Evolutionary conservation across 2,329 filamentous ascomycete genomes (phyloP), one percentile per base, ranked within the genome.

Genomic region (Hawksworthiomyces lignivorus): DNA sequence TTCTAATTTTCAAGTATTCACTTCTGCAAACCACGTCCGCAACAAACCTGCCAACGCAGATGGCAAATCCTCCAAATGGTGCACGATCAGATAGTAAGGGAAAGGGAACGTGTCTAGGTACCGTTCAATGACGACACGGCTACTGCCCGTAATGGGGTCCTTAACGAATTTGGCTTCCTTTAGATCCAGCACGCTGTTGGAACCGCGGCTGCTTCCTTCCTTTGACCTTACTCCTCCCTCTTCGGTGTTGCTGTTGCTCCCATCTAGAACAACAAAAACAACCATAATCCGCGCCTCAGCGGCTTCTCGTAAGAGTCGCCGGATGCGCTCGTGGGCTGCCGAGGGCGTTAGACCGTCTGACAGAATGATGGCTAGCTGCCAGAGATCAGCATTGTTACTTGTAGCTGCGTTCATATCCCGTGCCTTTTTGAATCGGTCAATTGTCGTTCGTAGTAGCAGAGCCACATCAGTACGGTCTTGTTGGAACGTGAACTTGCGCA

Each of bases 41-140:
- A 99, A 65, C 52, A 95, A 75, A 21, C 85, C 85, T 12, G 88
- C 86, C 62, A 99, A 63, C 32, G 96, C 89, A 26, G 79, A 81
- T 5, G 94, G 92, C 56, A 99, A 70, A 63, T 98, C 92, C 55
- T 84, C 81, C 36, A 98, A 80, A 65, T 97, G 80, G 51, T 90
- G 81, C 45, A 98, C 92, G 52, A 98, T 87, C 43, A 98, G 67
- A 60, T 97, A 99, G 67, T 96, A 98, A 60, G 84, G 81, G 67
- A 99, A 99, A 0, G 94, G 92, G 62, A 98, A 98, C 7, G 81
- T 84, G 61, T 98, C 94, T 53, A 98, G 75, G 60, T 98, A 98
- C 55, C 86, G 80, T 68, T 87, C 84, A 61, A 94, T 88, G 54
- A 83, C 82, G 43, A 96, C 77, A 55, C 80, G 75, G 47, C 81